Base-by-base conservation (phyloP, 441 rosid species). In the Geranium incanum region DNA sequence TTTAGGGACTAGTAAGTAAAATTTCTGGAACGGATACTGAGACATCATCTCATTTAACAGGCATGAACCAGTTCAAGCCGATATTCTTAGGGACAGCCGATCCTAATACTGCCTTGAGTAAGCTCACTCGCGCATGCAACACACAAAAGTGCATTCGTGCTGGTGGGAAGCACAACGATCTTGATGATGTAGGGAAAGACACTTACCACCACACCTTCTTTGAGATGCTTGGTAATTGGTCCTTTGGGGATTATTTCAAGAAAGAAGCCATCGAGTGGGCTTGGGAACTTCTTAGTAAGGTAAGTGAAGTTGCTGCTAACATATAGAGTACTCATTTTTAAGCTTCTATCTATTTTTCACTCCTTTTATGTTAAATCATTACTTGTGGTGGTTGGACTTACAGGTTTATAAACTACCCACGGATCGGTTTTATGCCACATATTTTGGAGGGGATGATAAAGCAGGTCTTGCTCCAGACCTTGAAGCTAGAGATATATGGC, bases 151-250 rank as follows among this genome's bases (percentile, higher is more conserved):
- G 98, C 71, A 95, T 95, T 50, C 93, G 97, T 2, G 99, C 99
- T 1, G 99, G 99, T 41, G 98, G 98, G 48, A 95, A 95, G 78
- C 99, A 95, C 78, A 95, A 92, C 71, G 98, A 95, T 79, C 90
- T 95, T 0, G 99, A 95, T 52, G 99, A 95, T 81, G 99, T 95
- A 2, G 99, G 99, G 43, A 92, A 95, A 78, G 99, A 95, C 71
- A 95, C 99, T 21, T 92, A 95, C 76, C 98, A 95, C 77, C 98
- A 95, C 70, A 95, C 98, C 13, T 95, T 92, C 87, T 95, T 95
- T 77, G 99, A 95, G 79, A 95, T 95, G 98, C 86, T 95, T 38
- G 99, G 99, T 8, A 92, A 92, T 78, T 92, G 99, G 99, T 92
- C 99, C 0, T 92, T 94, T 71, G 99, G 99, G 43, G 96, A 90